Percentiles rank a stretch among this genome's conserved stretches.
phyloP scores from a whole-genome alignment of 805 yeast species.

The Saturnispora silvae region DNA sequence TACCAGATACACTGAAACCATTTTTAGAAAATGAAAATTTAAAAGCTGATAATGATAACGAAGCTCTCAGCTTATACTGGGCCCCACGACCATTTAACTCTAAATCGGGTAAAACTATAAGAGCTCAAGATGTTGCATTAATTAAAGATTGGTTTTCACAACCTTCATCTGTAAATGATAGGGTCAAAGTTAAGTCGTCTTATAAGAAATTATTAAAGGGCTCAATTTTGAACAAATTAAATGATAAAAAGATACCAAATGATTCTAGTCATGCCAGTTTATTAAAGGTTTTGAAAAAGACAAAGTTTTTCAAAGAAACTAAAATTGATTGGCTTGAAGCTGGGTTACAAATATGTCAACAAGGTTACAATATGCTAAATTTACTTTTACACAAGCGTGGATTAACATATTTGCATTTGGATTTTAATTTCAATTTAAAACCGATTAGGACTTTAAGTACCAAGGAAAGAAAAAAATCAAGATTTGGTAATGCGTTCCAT shows the following conservation, averaged over 20 bases:
- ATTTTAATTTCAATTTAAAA: constrained; percentile 88
- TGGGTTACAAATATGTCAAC: constrained; percentile 84
- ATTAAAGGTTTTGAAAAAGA: constrained; percentile 54
- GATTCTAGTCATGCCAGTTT: constrained; percentile 46
- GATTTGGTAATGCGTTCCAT: constrained; percentile 96
- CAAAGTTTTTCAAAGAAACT: constrained; percentile 86
- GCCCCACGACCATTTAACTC: constrained; percentile 82
- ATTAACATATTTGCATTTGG: constrained; percentile 82
- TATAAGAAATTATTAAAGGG: constrained; percentile 82
- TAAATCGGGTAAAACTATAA: constrained; percentile 56
- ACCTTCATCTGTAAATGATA: constrained; percentile 45
- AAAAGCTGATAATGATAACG: constrained; percentile 36
- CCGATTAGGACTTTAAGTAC: constrained; percentile 96
- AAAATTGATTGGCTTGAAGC: constrained; percentile 98
- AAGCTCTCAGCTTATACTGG: constrained; percentile 60
- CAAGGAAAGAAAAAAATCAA: constrained; percentile 87
- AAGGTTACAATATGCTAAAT: constrained; percentile 90
- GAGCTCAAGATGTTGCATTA: constrained; percentile 87
- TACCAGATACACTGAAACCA: constrained; percentile 35
- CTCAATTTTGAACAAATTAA: constrained; percentile 62
- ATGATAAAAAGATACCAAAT: constrained; percentile 31
- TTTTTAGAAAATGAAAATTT: constrained; percentile 37
- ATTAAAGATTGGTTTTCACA: constrained; percentile 75
- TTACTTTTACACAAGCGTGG: constrained; percentile 85
- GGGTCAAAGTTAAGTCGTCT: constrained; percentile 74